Percentiles rank a stretch among this genome's conserved stretches.
Conservation (phyloP, 495 filamentous ascomycete species). For the Penicillium dipodomyicola region DNA sequence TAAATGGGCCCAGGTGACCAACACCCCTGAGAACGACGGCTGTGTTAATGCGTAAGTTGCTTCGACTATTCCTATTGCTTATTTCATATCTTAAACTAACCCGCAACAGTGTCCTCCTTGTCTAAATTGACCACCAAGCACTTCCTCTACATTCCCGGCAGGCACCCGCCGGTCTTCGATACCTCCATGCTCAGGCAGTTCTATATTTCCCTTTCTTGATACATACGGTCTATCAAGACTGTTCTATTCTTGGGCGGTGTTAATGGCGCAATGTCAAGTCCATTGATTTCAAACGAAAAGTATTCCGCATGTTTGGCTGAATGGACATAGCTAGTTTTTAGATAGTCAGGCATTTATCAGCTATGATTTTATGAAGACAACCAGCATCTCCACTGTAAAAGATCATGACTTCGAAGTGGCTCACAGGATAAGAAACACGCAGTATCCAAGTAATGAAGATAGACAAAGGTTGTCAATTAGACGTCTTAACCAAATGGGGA, state of each 20-base stretch:
- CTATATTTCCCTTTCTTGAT: conserved; percentile 23
- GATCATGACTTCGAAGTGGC: no score
- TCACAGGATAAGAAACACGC: no score
- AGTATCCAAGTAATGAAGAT: conserved; percentile 1
- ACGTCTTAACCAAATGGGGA: conserved; percentile 5
- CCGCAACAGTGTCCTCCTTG: conserved; percentile 25
- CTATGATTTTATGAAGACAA: conserved; percentile 17
- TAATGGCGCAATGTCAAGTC: conserved; percentile 28
- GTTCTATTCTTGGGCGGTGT: conserved; percentile 27
- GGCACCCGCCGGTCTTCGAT: conserved; percentile 25
- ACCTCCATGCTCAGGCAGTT: conserved; percentile 26
- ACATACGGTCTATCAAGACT: conserved; percentile 24
- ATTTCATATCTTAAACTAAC: conserved; percentile 6
- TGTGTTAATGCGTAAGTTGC: conserved; percentile 64
- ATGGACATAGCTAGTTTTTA: conserved; percentile 25
- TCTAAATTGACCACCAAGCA: conserved; percentile 23
- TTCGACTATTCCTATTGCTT: background rate
- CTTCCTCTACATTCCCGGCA: conserved; percentile 16
- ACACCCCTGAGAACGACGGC: conserved; percentile 79
- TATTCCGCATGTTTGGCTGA: conserved; percentile 23
- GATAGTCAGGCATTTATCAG: conserved; percentile 22
- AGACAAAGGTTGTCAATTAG: conserved; percentile 9
- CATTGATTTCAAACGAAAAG: conserved; percentile 30
- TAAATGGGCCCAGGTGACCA: conserved; percentile 69
- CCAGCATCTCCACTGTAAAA: background rate